Evolutionary conservation across 495 filamentous ascomycete genomes (phyloP).

Genomic region (Hypoxylon intermedium): DNA sequence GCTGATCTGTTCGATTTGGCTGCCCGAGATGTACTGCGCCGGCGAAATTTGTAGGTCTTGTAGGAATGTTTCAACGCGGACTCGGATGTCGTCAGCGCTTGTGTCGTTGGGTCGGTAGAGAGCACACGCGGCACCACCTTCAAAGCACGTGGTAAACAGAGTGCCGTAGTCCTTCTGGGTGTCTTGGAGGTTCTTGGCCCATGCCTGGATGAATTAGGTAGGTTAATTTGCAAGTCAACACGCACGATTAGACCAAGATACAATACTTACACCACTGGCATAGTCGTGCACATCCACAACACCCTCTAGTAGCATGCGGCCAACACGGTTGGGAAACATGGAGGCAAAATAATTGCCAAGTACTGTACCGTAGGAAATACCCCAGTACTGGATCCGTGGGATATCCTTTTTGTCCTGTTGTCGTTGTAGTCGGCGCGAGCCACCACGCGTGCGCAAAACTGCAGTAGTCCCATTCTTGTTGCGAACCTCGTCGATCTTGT

Average conservation of each 20-base stretch:
- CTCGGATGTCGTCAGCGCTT: slow-evolving; percentile 57
- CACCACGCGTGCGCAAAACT: slow-evolving; percentile 1
- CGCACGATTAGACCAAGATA: not conserved
- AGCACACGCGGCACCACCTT: slow-evolving; percentile 50
- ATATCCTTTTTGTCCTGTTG: slow-evolving; percentile 18
- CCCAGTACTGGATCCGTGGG: slow-evolving; percentile 60
- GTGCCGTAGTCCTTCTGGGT: slow-evolving; percentile 56
- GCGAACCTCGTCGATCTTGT: slow-evolving; percentile 44
- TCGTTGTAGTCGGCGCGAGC: not conserved
- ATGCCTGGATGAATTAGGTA: slow-evolving; percentile 30
- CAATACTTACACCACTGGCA: slow-evolving; percentile 18
- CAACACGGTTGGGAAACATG: slow-evolving; percentile 54
- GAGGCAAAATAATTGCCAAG: slow-evolving; percentile 60
- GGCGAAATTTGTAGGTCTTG: slow-evolving; percentile 23
- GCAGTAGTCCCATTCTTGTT: slow-evolving; percentile 8
- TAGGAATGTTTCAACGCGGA: slow-evolving; percentile 49
- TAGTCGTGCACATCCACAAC: slow-evolving; percentile 49
- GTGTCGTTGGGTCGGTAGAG: slow-evolving; percentile 55
- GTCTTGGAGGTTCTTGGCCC: slow-evolving; percentile 55
- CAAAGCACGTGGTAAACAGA: slow-evolving; percentile 58
- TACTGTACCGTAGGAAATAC: slow-evolving; percentile 67
- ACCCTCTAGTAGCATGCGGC: slow-evolving; percentile 48
- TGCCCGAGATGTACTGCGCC: slow-evolving; percentile 23
- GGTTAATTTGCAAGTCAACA: slow-evolving; percentile 5
- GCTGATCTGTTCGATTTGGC: slow-evolving; percentile 54